Evolutionary conservation across 352 stramenopile genomes (phyloP).

Genomic region (Aphanomyces euteiches): DNA sequence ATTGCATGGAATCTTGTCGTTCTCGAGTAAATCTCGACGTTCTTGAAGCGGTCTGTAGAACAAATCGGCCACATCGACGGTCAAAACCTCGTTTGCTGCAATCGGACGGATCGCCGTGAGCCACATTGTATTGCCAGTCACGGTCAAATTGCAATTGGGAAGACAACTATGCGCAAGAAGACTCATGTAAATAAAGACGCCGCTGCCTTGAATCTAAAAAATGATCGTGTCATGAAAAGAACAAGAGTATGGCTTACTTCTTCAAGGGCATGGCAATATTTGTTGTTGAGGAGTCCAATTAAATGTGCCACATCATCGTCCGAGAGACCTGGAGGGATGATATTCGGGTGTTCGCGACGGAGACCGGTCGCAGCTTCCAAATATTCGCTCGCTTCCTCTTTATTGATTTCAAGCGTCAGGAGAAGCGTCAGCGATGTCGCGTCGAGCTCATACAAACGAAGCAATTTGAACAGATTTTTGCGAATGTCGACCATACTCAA

Average conservation of each 20-base stretch:
- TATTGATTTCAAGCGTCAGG: neutral
- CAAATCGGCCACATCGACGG: slow-evolving; percentile 78
- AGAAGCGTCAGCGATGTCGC: slow-evolving; percentile 35
- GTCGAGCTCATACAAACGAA: slow-evolving; percentile 62
- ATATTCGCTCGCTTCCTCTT: slow-evolving; percentile 39
- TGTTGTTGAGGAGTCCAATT: slow-evolving; percentile 66
- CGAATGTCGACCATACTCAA: slow-evolving; percentile 54
- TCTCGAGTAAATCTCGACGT: slow-evolving; percentile 49
- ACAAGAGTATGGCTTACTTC: slow-evolving; percentile 36
- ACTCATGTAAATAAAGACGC: slow-evolving; percentile 65
- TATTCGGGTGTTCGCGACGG: slow-evolving; percentile 44
- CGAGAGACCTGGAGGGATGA: slow-evolving; percentile 55
- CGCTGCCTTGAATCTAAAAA: slow-evolving; percentile 41
- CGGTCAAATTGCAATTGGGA: slow-evolving; percentile 78
- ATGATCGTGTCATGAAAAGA: neutral
- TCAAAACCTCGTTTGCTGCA: slow-evolving; percentile 53
- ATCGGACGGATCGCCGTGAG: slow-evolving; percentile 70
- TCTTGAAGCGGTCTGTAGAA: slow-evolving; percentile 72
- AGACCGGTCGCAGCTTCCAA: slow-evolving; percentile 45
- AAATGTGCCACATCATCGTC: slow-evolving; percentile 58
- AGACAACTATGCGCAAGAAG: slow-evolving; percentile 68
- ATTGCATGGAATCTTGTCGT: slow-evolving; percentile 62
- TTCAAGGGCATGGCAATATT: slow-evolving; percentile 72
- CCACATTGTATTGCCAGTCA: slow-evolving; percentile 59
- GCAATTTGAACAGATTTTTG: slow-evolving; percentile 50